Evolutionary conservation across 768 basidiomycete genomes (phyloP).

Genomic region (Hemileccinum rubropunctum): DNA sequence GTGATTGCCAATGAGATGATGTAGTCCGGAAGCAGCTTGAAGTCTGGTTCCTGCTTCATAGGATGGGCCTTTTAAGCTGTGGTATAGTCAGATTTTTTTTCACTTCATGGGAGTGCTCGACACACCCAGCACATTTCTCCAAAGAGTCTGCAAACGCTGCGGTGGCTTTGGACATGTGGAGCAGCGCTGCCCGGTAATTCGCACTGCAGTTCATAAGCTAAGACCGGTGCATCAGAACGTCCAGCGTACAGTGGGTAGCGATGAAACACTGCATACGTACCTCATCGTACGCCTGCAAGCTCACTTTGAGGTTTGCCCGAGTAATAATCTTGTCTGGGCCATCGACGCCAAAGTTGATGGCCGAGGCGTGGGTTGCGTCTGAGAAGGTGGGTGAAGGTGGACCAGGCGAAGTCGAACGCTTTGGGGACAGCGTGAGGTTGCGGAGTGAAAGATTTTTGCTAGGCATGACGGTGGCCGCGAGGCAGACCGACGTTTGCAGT

Average conservation of each 20-base stretch:
- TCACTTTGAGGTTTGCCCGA: slow-evolving; percentile 70
- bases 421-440: slow-evolving; percentile 47
- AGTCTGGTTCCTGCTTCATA: slow-evolving; percentile 81
- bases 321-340: slow-evolving; percentile 84
- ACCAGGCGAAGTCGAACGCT: slow-evolving; percentile 45
- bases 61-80: slow-evolving; percentile 71
- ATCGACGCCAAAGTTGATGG: slow-evolving; percentile 69
- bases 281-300: slow-evolving; percentile 77
- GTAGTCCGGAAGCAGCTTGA: slow-evolving; percentile 83
- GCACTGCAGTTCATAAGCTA: slow-evolving; percentile 77
- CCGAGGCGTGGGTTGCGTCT: slow-evolving; percentile 74
- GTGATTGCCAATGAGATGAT: slow-evolving; percentile 89
- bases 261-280: slow-evolving; percentile 41
- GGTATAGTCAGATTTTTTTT: background rate
- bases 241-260: background rate
- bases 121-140: slow-evolving; percentile 80
- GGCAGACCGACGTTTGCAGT: slow-evolving; percentile 11
- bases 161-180: slow-evolving; percentile 79
- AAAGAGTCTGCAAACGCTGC: slow-evolving; percentile 85
- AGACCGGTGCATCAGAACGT: slow-evolving; percentile 19
- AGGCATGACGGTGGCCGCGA: slow-evolving; percentile 37
- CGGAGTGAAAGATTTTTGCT: slow-evolving; percentile 56
- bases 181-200: slow-evolving; percentile 75
- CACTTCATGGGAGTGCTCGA: slow-evolving; percentile 2
- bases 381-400: slow-evolving; percentile 86